Evolutionary conservation across 2,329 filamentous ascomycete genomes (phyloP), one percentile per base, ranked within the genome.

Genomic region (Pseudogymnoascus sp.): DNA sequence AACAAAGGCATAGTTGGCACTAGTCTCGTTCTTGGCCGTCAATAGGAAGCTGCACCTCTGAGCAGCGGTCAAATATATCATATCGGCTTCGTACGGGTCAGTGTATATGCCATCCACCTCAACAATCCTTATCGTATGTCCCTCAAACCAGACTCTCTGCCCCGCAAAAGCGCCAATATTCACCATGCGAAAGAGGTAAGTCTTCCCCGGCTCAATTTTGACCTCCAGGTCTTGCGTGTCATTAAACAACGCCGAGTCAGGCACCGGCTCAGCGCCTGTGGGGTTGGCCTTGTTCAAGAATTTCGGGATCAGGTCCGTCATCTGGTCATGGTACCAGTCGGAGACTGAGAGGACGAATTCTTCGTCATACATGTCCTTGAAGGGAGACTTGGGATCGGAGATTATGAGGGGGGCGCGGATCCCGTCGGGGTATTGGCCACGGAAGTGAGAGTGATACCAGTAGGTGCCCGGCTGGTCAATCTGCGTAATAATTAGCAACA

Each of bases 21-120:
- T 75, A 0, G 83, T 83, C 8, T 84, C 79, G 62, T 86, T 84
- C 71, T 82, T 85, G 12, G 85, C 86, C 0, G 83, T 90, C 29
- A 87, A 64, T 23, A 87, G 74, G 67, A 87, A 81, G 69, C 82
- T 83, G 68, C 78, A 84, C 58, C 89, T 82, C 73, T 92, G 89
- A 0, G 86, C 89, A 10, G 85, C 81, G 11, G 83, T 77, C 7
- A 92, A 69, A 66, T 90, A 90, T 11, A 91, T 78, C 77, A 82
- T 82, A 23, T 82, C 77, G 0, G 86, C 83, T 64, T 83, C 81
- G 0, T 80, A 75, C 0, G 80, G 78, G 64, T 89, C 79, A 0
- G 81, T 85, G 67, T 88, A 91, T 10, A 90, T 79, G 6, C 88
- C 89, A 70, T 91, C 89, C 0, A 91, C 83, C 72, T 91, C 88